Conservation (phyloP, 164 flowering plant genomes). For the Stephania cephalantha region DNA sequence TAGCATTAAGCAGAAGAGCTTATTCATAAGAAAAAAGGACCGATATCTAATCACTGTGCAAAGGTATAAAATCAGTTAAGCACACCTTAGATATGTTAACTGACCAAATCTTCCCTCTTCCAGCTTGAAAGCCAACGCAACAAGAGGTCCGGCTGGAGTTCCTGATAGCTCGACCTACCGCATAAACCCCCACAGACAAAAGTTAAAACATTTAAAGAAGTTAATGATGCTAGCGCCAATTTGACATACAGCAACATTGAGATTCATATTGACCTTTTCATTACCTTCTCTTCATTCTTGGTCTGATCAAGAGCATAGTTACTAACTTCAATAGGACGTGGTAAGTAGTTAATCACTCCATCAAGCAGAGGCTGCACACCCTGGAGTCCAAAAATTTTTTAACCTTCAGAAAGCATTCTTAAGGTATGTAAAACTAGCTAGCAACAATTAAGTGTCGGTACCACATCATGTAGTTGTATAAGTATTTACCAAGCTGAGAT, state of each 20-base stretch:
- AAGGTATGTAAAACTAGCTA: neutral
- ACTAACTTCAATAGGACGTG: slow-evolving; percentile 84
- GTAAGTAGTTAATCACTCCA: slow-evolving; percentile 87
- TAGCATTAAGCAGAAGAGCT: neutral
- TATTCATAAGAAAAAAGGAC: slow-evolving; percentile 7
- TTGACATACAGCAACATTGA: neutral
- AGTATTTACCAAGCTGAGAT: neutral
- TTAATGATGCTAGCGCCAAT: neutral
- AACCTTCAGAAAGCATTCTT: neutral
- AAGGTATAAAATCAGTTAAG: neutral
- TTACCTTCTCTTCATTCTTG: slow-evolving; percentile 89
- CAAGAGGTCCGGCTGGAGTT: slow-evolving; percentile 85
- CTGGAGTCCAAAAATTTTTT: slow-evolving; percentile 32
- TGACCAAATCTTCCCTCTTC: slow-evolving; percentile 99
- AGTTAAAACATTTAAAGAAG: neutral
- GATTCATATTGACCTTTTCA: neutral
- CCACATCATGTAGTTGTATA: no score
- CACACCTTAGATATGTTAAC: slow-evolving; percentile 82
- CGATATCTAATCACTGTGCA: neutral
- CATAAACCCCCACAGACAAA: slow-evolving; percentile 5
- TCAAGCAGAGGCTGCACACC: slow-evolving; percentile 96
- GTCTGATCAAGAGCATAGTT: slow-evolving; percentile 93
- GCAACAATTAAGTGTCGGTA: neutral
- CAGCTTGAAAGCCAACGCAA: slow-evolving; percentile 93
- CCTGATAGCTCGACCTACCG: slow-evolving; percentile 66